Evolutionary conservation across 352 stramenopile species (phyloP), one percentile per base, ranked within the genome.

Genomic region (Discostella stelligera): DNA sequence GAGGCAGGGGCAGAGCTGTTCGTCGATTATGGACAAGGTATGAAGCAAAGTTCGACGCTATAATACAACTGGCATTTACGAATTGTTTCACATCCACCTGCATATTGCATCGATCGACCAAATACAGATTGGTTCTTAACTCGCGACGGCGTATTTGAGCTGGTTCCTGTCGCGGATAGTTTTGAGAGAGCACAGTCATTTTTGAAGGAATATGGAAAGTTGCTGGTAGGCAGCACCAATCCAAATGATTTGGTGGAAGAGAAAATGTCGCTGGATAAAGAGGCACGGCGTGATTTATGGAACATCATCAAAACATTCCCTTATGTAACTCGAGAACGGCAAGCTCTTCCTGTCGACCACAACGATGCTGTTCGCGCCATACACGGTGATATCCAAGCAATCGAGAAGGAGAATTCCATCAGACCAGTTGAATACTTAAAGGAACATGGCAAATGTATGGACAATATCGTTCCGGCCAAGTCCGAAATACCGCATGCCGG

Each of bases 371-470:
- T 83, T 39, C 62, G 70, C 23, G 79, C 79, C 13, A 71, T 80
- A 16, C 50, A 71, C 23, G 79, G 63, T 8, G 79, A 80, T 58
- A 85, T 85, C 25, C 46, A 72, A 56, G 53, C 49, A 8, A 75
- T 83, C 10, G 74, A 85, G 63, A 59, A 70, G 14, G 79, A 85
- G 46, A 82, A 85, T 37, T 77, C 66, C 20, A 80, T 83, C 10
- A 70, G 77, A 32, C 71, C 81, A 4, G 7, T 81, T 13, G 66
- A 90, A 27, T 80, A 71, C 25, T 59, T 91, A 20, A 76, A 81
- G 54, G 52, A 89, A 39, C 70, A 89, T 59, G 87, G 87, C 50
- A 85, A 84, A 64, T 92, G 87, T 62, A 61, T 89, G 21, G 87
- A 92, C 59, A 88, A 86, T 61, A 76, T 92, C 30, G 37, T 75